Evolutionary conservation across 2,329 filamentous ascomycete species (phyloP).

Genomic region (Calonectria hawksworthii): DNA sequence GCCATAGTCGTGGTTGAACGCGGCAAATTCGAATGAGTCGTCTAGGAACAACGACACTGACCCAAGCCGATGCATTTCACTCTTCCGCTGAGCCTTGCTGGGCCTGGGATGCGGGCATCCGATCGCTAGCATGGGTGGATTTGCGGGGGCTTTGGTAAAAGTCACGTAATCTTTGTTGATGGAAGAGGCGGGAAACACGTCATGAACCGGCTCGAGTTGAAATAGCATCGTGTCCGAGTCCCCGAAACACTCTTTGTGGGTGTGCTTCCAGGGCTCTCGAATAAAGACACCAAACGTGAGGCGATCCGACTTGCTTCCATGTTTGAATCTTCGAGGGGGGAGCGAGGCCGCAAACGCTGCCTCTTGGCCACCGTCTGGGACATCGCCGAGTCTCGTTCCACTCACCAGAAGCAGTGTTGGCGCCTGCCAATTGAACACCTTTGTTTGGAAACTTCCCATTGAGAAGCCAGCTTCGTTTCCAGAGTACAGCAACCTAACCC

Average conservation of each 20-base stretch:
- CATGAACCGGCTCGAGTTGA: constrained; percentile 79
- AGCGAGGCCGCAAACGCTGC: constrained; percentile 72
- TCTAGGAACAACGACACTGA: constrained; percentile 78
- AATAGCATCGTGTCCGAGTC: constrained; percentile 75
- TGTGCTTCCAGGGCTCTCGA: constrained; percentile 77
- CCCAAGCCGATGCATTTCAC: constrained; percentile 66
- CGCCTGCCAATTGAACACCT: constrained; percentile 83
- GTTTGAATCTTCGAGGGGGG: constrained; percentile 72
- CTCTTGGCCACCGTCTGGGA: constrained; percentile 65
- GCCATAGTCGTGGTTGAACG: constrained; percentile 78
- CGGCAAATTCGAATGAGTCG: constrained; percentile 80
- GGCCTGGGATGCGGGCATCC: constrained; percentile 70
- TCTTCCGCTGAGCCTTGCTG: constrained; percentile 59
- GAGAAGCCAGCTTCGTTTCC: constrained; percentile 81
- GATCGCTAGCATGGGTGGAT: constrained; percentile 74
- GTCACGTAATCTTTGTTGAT: constrained; percentile 77
- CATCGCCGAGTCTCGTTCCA: constrained; percentile 70
- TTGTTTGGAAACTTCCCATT: constrained; percentile 81
- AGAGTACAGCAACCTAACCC: constrained; percentile 77
- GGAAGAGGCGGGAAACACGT: constrained; percentile 76
- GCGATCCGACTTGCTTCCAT: constrained; percentile 63
- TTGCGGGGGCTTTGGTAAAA: constrained; percentile 74
- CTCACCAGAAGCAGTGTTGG: constrained; percentile 80
- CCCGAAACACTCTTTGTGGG: constrained; percentile 77
- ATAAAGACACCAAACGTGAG: constrained; percentile 79